Evolutionary conservation across 768 basidiomycete genomes (phyloP).

Genomic region (Xanthoconium purpureum): DNA sequence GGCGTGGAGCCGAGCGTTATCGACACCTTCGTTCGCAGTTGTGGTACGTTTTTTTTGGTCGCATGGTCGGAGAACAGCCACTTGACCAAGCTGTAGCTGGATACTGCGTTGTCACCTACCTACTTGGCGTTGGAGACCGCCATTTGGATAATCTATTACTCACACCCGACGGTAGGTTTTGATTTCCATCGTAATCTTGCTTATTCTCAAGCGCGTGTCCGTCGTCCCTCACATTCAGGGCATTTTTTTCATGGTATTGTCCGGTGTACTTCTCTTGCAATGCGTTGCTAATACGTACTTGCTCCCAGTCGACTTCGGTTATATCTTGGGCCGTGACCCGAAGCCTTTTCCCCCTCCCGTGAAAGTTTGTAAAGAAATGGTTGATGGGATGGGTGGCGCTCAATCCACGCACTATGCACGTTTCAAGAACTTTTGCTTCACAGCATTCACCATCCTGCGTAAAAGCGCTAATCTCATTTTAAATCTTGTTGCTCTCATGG

Average conservation of each 20-base stretch:
- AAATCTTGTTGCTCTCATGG: constrained; percentile 95
- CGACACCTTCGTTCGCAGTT: constrained; percentile 95
- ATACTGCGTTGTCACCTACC: constrained; percentile 95
- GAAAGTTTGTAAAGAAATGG: constrained; percentile 99
- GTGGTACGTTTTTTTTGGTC: constrained; percentile 59
- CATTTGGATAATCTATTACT: constrained; percentile 94
- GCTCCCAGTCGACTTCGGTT: constrained; percentile 88
- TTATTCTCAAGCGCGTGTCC: not conserved
- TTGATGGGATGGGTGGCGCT: constrained; percentile 98
- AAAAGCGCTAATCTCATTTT: constrained; percentile 97
- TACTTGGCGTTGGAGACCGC: constrained; percentile 95
- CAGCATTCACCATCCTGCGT: constrained; percentile 93
- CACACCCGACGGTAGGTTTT: constrained; percentile 74
- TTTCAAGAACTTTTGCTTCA: constrained; percentile 96
- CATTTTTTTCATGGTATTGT: constrained; percentile 93
- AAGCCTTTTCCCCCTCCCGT: constrained; percentile 98
- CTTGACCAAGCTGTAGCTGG: constrained; percentile 61
- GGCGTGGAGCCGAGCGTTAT: constrained; percentile 94
- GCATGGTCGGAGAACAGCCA: not conserved
- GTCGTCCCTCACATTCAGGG: constrained; percentile 37
- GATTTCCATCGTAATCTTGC: not conserved
- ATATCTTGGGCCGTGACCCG: constrained; percentile 95
- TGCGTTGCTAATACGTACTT: constrained; percentile 9
- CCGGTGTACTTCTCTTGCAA: not conserved
- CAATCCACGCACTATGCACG: constrained; percentile 93